A percentile compares a stretch with the other conserved stretches of the same genome.
Conservation (phyloP, 768 basidiomycete genomes). For the Baorangia bicolor region DNA sequence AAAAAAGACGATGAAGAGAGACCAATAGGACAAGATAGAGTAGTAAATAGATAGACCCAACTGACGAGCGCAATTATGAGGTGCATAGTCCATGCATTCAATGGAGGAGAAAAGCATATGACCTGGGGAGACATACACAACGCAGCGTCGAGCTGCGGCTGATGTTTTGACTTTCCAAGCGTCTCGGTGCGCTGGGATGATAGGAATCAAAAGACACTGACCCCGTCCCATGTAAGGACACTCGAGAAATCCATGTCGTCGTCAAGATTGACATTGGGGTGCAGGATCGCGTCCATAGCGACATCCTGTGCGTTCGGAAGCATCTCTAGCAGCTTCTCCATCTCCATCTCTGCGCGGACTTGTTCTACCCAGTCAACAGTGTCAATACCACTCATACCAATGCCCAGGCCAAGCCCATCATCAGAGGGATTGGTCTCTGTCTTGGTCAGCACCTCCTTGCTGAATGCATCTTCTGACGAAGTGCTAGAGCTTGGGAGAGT, state of each 20-base stretch:
- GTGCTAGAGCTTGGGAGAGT: slow-evolving; percentile 32
- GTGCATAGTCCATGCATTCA: slow-evolving; percentile 20
- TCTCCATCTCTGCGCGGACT: slow-evolving; percentile 47
- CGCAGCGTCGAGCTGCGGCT: slow-evolving; percentile 6
- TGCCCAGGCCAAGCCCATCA: slow-evolving; percentile 18
- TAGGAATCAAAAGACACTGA: slow-evolving; percentile 26
- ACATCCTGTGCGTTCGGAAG: slow-evolving; percentile 39
- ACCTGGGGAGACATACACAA: slow-evolving; percentile 6
- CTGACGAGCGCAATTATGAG: slow-evolving; percentile 12
- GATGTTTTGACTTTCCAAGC: slow-evolving; percentile 19
- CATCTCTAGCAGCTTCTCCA: slow-evolving; percentile 61
- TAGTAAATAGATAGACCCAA: slow-evolving; percentile 26
- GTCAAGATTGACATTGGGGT: slow-evolving; percentile 17
- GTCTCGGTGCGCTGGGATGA: slow-evolving; percentile 1
- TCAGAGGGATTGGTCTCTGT: slow-evolving; percentile 6
- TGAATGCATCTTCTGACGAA: slow-evolving; percentile 32
- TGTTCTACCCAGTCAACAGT: slow-evolving; percentile 29
- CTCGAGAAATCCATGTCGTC: slow-evolving; percentile 30
- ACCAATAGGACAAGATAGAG: slow-evolving; percentile 28
- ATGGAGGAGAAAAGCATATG: slow-evolving; percentile 14
- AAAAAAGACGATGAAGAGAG: slow-evolving; percentile 13
- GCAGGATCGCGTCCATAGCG: slow-evolving; percentile 22
- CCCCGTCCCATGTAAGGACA: slow-evolving; percentile 29
- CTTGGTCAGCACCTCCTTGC: slow-evolving; percentile 27
- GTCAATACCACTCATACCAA: slow-evolving; percentile 17